Evolutionary conservation across 148 eudicot genomes (phyloP).

Genomic region (Heliamphora exappendiculata): DNA sequence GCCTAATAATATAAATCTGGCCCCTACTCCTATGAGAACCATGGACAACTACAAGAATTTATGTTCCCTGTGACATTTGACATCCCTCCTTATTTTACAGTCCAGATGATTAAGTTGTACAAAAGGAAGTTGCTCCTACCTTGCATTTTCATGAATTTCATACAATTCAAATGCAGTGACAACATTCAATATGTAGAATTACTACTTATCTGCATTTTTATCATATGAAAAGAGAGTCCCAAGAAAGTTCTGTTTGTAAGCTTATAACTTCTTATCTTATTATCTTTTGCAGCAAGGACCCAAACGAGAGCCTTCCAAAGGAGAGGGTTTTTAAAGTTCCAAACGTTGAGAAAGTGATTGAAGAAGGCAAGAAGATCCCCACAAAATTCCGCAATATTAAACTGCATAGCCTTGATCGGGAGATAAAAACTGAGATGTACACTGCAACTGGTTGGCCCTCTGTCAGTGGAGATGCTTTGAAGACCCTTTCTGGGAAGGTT

Average conservation of each 20-base stretch:
- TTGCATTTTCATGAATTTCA: background rate
- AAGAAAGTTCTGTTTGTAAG: background rate
- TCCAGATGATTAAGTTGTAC: background rate
- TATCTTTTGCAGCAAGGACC: slow-evolving; percentile 40
- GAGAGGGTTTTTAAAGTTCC: slow-evolving; percentile 65
- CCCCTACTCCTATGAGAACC: background rate
- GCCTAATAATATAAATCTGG: background rate
- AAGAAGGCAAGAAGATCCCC: slow-evolving; percentile 81
- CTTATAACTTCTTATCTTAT: background rate
- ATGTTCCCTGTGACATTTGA: background rate
- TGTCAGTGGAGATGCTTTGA: slow-evolving; percentile 73
- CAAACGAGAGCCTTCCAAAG: slow-evolving; percentile 49
- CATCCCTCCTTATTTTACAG: background rate
- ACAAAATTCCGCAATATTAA: slow-evolving; percentile 59
- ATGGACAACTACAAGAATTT: background rate
- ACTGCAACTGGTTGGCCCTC: slow-evolving; percentile 98
- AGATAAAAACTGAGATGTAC: slow-evolving; percentile 51
- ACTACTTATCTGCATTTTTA: background rate
- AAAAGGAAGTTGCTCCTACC: background rate
- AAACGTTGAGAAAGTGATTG: slow-evolving; percentile 67
- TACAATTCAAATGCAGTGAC: background rate
- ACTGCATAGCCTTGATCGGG: slow-evolving; percentile 35
- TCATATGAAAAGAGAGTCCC: background rate
- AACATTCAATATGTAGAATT: background rate
- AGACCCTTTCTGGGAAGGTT: slow-evolving; percentile 82